Percentiles rank a stretch among this genome's conserved stretches.
Evolutionary conservation across 2,329 filamentous ascomycete species (phyloP).

Genomic region (Hymenoscyphus occultus): DNA sequence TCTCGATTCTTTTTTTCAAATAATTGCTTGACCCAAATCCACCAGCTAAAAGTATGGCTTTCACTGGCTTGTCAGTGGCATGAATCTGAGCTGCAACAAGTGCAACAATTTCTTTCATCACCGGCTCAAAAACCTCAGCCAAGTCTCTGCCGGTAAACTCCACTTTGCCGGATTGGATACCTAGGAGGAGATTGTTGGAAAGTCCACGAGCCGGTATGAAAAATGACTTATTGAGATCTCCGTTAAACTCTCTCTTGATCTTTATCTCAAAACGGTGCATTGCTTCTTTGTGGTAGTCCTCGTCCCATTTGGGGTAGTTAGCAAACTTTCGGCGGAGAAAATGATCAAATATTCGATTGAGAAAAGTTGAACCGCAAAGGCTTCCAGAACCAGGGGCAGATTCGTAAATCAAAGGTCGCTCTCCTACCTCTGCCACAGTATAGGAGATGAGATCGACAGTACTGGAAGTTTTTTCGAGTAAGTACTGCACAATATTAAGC

Average conservation of each 20-base stretch:
- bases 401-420: constrained; percentile 26
- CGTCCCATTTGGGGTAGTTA: constrained; percentile 15
- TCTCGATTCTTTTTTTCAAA: constrained; percentile 14
- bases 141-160: constrained; percentile 42
- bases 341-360: constrained; percentile 28
- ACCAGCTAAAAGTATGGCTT: constrained; percentile 26
- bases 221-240: constrained; percentile 36
- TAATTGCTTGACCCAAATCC: constrained; percentile 25
- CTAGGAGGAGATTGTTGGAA: constrained; percentile 39
- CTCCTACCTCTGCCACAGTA: constrained; percentile 22
- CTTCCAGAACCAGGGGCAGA: constrained; percentile 26
- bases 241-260: constrained; percentile 16
- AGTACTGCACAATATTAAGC: background rate
- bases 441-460: constrained; percentile 36
- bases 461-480: background rate
- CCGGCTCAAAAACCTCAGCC: constrained; percentile 44
- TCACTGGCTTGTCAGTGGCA: constrained; percentile 42
- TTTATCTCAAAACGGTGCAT: constrained; percentile 26
- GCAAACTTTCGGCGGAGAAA: constrained; percentile 23
- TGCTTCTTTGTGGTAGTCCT: constrained; percentile 18
- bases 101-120: constrained; percentile 42
- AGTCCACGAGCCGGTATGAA: constrained; percentile 36
- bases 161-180: constrained; percentile 56
- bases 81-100: constrained; percentile 45
- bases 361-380: constrained; percentile 29